These are phyloP conservation scores for Fusarium palustre DNA, from an alignment of 2,329 filamentous ascomycete genomes.

Conservation along the genomic window DNA sequence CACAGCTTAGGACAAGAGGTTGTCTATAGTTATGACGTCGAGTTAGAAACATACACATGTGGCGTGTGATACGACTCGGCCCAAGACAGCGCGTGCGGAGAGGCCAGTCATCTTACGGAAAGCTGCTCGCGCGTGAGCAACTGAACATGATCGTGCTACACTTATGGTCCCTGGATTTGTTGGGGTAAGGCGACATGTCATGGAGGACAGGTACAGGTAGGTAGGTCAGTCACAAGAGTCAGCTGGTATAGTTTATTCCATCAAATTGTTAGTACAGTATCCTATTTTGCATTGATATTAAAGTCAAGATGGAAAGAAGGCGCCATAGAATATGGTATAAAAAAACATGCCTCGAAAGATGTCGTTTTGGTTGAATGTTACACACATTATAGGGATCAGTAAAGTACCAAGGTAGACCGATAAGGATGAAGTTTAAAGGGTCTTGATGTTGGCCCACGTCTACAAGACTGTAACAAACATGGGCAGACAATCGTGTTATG, in stretches of 20 bases:
- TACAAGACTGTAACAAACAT: not conserved
- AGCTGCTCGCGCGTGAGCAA: constrained; percentile 32
- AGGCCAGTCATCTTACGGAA: constrained; percentile 26
- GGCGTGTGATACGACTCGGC: constrained; percentile 9
- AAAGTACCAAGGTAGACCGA: constrained; percentile 30
- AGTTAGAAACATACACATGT: constrained; percentile 1
- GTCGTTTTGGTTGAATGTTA: constrained; percentile 4
- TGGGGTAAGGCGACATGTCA: constrained; percentile 10
- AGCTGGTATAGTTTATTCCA: constrained; percentile 18
- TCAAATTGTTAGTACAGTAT: not conserved
- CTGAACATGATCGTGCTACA: constrained; percentile 8
- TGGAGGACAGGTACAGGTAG: not conserved
- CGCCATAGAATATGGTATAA: not conserved
- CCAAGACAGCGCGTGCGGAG: constrained; percentile 26
- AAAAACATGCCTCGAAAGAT: not conserved
- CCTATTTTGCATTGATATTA: too few relatives aligned
- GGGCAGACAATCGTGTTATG: not conserved
- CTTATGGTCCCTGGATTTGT: constrained; percentile 18
- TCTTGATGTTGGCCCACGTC: constrained; percentile 25
- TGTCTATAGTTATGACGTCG: constrained; percentile 26
- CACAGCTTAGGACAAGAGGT: not conserved
- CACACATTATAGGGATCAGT: constrained; percentile 17
- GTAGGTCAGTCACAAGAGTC: constrained; percentile 25
- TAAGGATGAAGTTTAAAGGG: constrained; percentile 9
- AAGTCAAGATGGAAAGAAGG: not conserved